A percentile compares a stretch with the other conserved stretches of the same genome.
Conservation (phyloP, 1,284 basidiomycete genomes). For the Cutaneotrichosporon arboriforme region DNA sequence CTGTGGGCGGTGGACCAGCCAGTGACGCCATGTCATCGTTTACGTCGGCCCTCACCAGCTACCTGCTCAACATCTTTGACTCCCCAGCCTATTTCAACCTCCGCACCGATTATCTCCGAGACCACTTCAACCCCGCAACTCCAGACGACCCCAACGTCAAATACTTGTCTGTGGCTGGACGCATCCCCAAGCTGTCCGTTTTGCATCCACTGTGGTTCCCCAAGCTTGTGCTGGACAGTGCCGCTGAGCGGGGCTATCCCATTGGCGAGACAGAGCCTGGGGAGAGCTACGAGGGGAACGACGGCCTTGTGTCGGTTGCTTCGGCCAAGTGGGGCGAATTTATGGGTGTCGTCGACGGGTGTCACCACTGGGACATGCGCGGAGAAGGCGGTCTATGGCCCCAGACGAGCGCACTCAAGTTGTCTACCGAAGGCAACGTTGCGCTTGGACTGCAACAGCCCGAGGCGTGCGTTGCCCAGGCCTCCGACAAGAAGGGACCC, state of each 20-base stretch:
- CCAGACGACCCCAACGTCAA: conserved; percentile 78
- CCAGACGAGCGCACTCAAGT: conserved; percentile 23
- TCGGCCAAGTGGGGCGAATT: conserved; percentile 91
- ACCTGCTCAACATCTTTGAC: conserved; percentile 87
- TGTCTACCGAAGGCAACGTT: conserved; percentile 23
- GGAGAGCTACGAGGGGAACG: conserved; percentile 73
- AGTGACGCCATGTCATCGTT: conserved; percentile 27
- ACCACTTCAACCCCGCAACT: conserved; percentile 85
- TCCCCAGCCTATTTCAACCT: conserved; percentile 96
- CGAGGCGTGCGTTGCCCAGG: background rate
- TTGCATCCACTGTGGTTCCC: conserved; percentile 97
- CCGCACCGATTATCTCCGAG: conserved; percentile 75
- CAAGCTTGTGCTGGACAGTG: conserved; percentile 80
- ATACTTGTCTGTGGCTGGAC: conserved; percentile 86
- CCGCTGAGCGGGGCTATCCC: conserved; percentile 53
- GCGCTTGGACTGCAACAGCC: conserved; percentile 6
- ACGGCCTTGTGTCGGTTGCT: conserved; percentile 85
- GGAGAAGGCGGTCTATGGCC: conserved; percentile 59
- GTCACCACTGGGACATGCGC: conserved; percentile 95
- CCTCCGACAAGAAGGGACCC: conserved; percentile 5
- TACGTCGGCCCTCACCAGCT: conserved; percentile 59
- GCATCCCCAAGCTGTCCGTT: conserved; percentile 62
- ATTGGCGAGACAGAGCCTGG: conserved; percentile 55
- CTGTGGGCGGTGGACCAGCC: conserved; percentile 13
- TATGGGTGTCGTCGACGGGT: conserved; percentile 80